Percentiles rank a stretch among this genome's conserved stretches.
Conservation (phyloP, 768 basidiomycete genomes). For the Xerocomellus chrysenteron region DNA sequence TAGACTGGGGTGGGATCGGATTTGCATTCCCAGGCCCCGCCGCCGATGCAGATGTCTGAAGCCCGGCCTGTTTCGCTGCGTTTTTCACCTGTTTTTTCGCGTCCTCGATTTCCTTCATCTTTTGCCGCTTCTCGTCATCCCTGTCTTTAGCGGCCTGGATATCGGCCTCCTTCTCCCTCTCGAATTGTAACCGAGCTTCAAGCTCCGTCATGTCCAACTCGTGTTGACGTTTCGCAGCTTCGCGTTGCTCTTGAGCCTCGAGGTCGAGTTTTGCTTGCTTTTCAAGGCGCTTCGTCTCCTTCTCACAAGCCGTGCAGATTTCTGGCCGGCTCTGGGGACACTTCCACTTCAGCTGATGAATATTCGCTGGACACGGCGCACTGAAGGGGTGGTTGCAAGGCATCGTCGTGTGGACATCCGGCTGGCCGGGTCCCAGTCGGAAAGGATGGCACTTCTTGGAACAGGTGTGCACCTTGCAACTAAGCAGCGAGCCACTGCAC, state of each 20-base stretch:
- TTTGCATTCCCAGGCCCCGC: not conserved
- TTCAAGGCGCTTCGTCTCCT: conserved; percentile 39
- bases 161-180: conserved; percentile 9
- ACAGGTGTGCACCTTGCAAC: conserved; percentile 54
- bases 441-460: conserved; percentile 59
- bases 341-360: conserved; percentile 43
- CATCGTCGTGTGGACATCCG: conserved; percentile 31
- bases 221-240: conserved; percentile 47
- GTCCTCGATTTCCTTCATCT: conserved; percentile 12
- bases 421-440: conserved; percentile 48
- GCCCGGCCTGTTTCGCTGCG: conserved; percentile 2
- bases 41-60: no score
- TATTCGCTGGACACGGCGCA: conserved; percentile 40
- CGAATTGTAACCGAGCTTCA: conserved; percentile 9
- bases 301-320: conserved; percentile 49
- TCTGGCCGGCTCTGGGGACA: conserved; percentile 42
- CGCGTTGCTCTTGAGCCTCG: conserved; percentile 42
- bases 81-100: conserved; percentile 5
- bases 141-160: conserved; percentile 13
- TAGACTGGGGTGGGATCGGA: not conserved
- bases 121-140: conserved; percentile 8
- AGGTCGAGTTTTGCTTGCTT: conserved; percentile 41
- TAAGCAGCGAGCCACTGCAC: conserved; percentile 47
- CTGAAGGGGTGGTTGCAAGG: conserved; percentile 41
- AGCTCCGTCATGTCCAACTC: conserved; percentile 11